Evolutionary conservation across 371 early-diverging fungal species (phyloP), one percentile per base, ranked within the genome.

Genomic region (Choanephora cucurbitarum): DNA sequence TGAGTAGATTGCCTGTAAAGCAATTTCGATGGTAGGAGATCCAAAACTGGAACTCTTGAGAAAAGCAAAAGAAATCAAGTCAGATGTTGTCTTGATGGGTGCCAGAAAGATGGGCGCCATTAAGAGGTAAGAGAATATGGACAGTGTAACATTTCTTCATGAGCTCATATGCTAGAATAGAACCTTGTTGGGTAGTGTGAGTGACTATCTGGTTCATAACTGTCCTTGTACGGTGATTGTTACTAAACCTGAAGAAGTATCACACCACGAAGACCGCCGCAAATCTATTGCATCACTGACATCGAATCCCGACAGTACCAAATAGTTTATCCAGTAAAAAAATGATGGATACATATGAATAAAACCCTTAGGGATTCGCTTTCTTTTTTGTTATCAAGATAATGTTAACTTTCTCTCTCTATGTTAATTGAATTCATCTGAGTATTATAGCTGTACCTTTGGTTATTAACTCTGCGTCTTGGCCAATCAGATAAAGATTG

Each of bases 21-120:
- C 83, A 13, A 79, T 83, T 39, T 80, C 82, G 0, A 81, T 82
- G 77, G 70, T 77, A 39, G 84, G 84, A 11, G 83, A 85, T 47
- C 75, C 84, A 8, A 74, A 78, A 32, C 62, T 64, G 5, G 87
- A 84, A 44, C 64, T 86, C 50, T 67, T 84, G 22, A 69, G 77
- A 34, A 83, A 84, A 41, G 73, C 69, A 5, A 55, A 51, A 18
- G 84, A 83, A 49, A 59, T 79, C 17, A 72, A 79, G 43, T 77
- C 84, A 3, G 84, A 84, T 64, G 70, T 74, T 3, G 65, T 86
- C 0, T 62, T 86, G 49, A 69, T 86, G 65, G 85, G 87, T 8
- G 79, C 81, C 14, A 72, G 84, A 39, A 81, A 83, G 24, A 60
- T 83, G 62, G 84, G 84, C 0, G 59, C 70, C 0, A 60, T 82